These are phyloP conservation scores for Dimargaris verticillata DNA, from an alignment of 192 early-diverging fungal species.

Conservation along the genomic window DNA sequence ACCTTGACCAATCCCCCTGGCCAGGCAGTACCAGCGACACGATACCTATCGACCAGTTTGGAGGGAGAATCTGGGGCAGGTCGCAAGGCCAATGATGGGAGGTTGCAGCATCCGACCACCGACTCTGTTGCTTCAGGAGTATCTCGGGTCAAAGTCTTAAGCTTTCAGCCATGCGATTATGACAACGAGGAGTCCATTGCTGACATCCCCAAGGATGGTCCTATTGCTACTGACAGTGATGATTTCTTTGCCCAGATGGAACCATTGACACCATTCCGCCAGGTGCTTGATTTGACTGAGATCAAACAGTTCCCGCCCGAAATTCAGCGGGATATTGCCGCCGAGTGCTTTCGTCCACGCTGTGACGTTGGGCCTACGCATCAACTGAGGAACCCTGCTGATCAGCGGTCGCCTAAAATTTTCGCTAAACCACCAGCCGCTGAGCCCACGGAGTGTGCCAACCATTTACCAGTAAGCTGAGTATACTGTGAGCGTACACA, in stretches of 20 bases:
- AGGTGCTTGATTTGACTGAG: not conserved
- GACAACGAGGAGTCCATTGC: too few relatives aligned
- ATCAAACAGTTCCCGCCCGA: not conserved
- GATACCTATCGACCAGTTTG: too few relatives aligned
- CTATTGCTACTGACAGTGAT: not conserved
- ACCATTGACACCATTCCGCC: conserved; percentile 1
- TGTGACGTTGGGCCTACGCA: not conserved
- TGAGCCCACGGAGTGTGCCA: not conserved
- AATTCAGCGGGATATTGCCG: not conserved
- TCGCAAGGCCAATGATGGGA: too few relatives aligned
- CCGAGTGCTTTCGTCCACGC: not conserved
- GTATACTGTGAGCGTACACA: not conserved
- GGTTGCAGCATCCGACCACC: too few relatives aligned
- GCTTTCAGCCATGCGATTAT: too few relatives aligned
- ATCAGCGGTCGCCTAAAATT: not conserved
- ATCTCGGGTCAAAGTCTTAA: too few relatives aligned
- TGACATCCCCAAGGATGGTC: not conserved
- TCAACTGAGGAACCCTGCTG: not conserved
- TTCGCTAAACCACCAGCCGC: not conserved
- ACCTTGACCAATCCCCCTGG: too few relatives aligned
- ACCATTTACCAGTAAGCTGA: not conserved
- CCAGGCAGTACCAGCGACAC: too few relatives aligned
- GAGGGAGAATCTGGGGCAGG: too few relatives aligned
- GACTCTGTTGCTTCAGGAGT: too few relatives aligned
- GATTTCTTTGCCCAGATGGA: not conserved